Conservation (phyloP, 1,284 basidiomycete species). For the Cutaneotrichosporon sp. region DNA sequence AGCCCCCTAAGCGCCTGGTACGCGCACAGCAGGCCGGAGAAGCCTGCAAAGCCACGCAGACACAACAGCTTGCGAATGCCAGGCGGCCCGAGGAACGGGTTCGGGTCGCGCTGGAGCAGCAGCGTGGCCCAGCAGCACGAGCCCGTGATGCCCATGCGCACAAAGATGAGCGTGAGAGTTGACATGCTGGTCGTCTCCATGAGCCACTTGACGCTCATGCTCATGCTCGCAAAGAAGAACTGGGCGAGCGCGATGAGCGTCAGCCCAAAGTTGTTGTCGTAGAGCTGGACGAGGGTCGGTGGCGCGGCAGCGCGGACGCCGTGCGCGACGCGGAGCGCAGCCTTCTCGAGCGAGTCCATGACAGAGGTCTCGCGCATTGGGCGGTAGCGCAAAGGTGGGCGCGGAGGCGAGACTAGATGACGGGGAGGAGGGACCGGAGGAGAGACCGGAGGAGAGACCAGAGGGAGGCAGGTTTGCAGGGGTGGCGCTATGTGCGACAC, state of each 20-base stretch:
- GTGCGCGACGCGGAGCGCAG: background rate
- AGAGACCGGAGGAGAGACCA: too few relatives aligned
- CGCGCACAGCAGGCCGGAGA: constrained; percentile 46
- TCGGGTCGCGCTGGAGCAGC: constrained; percentile 58
- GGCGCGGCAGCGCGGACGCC: constrained; percentile 15
- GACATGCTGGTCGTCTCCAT: constrained; percentile 42
- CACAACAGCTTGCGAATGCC: constrained; percentile 64
- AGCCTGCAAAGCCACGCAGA: constrained; percentile 65
- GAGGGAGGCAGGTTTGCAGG: too few relatives aligned
- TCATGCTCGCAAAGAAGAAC: constrained; percentile 64
- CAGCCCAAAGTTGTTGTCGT: constrained; percentile 61
- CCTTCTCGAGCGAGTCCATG: constrained; percentile 5
- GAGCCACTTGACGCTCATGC: constrained; percentile 56
- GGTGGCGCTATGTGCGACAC: too few relatives aligned
- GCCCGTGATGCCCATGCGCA: constrained; percentile 56
- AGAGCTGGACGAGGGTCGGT: constrained; percentile 24
- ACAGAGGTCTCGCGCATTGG: background rate
- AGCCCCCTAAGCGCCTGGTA: constrained; percentile 71
- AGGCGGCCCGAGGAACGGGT: constrained; percentile 69
- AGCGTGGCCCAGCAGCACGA: constrained; percentile 58
- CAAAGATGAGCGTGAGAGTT: constrained; percentile 41
- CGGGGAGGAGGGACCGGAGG: too few relatives aligned
- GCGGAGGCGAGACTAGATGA: background rate
- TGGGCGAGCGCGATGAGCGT: constrained; percentile 64
- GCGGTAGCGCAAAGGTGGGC: background rate